phyloP scores from a whole-genome alignment of 352 stramenopile species.

The Phytophthora lateralis region DNA sequence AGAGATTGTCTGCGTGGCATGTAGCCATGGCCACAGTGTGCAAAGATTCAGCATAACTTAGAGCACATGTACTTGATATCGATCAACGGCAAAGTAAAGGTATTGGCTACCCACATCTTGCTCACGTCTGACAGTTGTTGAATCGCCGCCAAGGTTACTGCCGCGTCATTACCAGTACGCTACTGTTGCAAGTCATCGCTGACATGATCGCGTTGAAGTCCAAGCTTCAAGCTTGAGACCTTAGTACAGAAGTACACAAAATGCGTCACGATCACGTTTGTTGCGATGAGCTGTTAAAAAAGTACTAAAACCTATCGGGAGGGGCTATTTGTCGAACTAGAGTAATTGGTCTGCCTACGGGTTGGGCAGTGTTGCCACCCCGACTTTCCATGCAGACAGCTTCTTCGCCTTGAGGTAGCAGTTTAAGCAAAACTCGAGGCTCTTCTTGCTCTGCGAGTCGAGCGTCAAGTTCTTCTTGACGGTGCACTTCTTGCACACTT shows the following conservation, averaged over 20 bases:
- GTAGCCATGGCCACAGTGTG: conserved; percentile 31
- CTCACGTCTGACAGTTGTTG: no score
- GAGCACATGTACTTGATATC: neutral
- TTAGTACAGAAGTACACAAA: neutral
- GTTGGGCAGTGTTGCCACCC: conserved; percentile 37
- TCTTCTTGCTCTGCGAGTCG: conserved; percentile 44
- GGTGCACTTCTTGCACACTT: conserved; percentile 56
- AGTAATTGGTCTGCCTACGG: conserved; percentile 1
- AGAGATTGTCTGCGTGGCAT: conserved; percentile 24
- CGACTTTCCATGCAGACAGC: conserved; percentile 52
- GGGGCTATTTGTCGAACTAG: conserved; percentile 9
- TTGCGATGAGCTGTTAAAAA: conserved; percentile 13
- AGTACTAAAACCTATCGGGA: conserved; percentile 29
- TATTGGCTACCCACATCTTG: no score
- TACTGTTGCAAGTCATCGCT: no score
- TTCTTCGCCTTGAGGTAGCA: conserved; percentile 64
- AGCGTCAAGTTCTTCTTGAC: conserved; percentile 52
- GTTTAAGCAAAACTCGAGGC: conserved; percentile 58
- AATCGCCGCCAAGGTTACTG: no score
- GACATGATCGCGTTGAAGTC: neutral
- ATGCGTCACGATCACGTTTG: conserved; percentile 10
- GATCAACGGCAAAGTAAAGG: neutral
- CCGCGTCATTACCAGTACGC: no score
- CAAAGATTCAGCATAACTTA: conserved; percentile 15
- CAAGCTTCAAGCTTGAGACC: neutral